These are phyloP conservation scores for Ophiostoma ips DNA, from an alignment of 2,329 filamentous ascomycete species.

Conservation along the genomic window DNA sequence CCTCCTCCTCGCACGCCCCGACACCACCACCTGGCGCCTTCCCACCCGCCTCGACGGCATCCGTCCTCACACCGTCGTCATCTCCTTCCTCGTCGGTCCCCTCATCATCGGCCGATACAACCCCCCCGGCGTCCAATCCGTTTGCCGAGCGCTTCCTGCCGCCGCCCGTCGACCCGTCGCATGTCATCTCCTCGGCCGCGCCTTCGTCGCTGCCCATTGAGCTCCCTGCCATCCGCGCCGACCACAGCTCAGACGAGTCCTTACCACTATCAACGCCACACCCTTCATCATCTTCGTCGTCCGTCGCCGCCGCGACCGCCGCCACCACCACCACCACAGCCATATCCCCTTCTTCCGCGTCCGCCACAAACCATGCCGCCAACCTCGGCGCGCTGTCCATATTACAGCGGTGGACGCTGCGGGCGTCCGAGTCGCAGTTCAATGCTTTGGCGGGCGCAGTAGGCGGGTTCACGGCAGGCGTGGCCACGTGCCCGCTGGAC, in stretches of 20 bases:
- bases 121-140: not conserved
- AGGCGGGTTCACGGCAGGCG: slow-evolving; percentile 81
- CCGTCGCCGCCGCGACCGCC: slow-evolving; percentile 2
- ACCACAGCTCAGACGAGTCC: not conserved
- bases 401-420: slow-evolving; percentile 41
- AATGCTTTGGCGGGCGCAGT: slow-evolving; percentile 78
- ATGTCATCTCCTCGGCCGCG: slow-evolving; percentile 8
- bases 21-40: not conserved
- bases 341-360: not conserved
- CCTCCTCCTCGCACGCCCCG: not conserved
- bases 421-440: slow-evolving; percentile 49
- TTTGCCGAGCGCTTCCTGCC: slow-evolving; percentile 9
- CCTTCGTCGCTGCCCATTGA: slow-evolving; percentile 8
- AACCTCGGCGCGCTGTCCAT: slow-evolving; percentile 23
- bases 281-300: slow-evolving; percentile 55
- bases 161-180: slow-evolving; percentile 5
- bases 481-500: slow-evolving; percentile 93
- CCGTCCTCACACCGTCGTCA: not conserved
- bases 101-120: not conserved
- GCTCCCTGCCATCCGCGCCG: slow-evolving; percentile 7
- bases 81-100: not conserved
- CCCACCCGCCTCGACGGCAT: not conserved
- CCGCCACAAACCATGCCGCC: slow-evolving; percentile 13
- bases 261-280: slow-evolving; percentile 21
- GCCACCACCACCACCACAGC: slow-evolving; percentile 7